These are phyloP conservation scores for Leccinum aurantiacum DNA, from an alignment of 768 basidiomycete species.

Conservation along the genomic window DNA sequence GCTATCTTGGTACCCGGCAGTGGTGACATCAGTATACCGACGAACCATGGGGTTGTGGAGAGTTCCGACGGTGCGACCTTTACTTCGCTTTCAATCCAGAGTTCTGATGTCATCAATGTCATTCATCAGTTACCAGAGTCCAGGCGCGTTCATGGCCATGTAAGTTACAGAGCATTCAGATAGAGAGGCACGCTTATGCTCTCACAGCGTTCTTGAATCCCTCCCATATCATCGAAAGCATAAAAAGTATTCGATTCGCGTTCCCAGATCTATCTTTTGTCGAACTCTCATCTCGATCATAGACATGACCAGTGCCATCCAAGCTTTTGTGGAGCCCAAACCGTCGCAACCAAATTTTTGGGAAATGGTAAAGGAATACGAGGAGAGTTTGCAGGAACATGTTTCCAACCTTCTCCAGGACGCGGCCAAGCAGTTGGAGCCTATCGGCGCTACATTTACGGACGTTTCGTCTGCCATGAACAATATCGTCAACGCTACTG, in stretches of 20 bases:
- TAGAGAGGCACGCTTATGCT: background rate
- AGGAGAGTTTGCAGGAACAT: constrained; percentile 2
- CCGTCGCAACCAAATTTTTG: constrained; percentile 8
- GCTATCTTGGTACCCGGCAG: background rate
- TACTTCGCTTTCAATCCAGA: background rate
- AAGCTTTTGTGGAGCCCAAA: background rate
- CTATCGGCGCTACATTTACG: constrained; percentile 2
- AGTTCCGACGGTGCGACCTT: background rate
- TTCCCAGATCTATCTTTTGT: background rate
- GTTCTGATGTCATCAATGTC: background rate
- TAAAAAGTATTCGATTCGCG: background rate
- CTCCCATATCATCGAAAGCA: background rate
- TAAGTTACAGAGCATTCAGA: background rate
- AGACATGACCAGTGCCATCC: background rate
- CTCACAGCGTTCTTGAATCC: background rate
- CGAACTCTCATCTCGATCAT: background rate
- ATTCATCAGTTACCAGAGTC: background rate
- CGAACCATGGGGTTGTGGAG: background rate
- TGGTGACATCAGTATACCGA: background rate
- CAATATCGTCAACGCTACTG: constrained; percentile 9
- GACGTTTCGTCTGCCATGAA: constrained; percentile 7
- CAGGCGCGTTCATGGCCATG: background rate
- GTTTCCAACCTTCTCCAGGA: constrained; percentile 7
- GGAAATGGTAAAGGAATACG: constrained; percentile 9
- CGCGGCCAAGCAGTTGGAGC: constrained; percentile 3